Percentiles rank a stretch among this genome's conserved stretches.
Conservation (phyloP, 352 stramenopile genomes). For the Globisporangium rhizosaccharum region DNA sequence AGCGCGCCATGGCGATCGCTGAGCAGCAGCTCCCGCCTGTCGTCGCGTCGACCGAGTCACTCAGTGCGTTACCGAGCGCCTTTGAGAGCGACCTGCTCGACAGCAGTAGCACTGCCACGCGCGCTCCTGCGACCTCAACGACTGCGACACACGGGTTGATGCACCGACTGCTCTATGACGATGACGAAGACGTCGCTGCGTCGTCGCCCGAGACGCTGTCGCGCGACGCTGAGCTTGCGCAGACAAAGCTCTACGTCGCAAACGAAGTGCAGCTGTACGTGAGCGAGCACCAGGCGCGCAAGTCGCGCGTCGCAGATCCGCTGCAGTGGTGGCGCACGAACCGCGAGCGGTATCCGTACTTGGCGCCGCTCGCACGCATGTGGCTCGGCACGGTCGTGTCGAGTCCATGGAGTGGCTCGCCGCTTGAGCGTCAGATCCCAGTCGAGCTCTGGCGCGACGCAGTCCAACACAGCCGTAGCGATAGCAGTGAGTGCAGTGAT, state of each 20-base stretch:
- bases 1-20: conserved; percentile 8
- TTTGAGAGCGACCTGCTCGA: conserved; percentile 36
- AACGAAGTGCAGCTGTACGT: conserved; percentile 40
- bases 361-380: conserved; percentile 29
- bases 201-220: conserved; percentile 20
- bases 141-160: conserved; percentile 29
- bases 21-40: conserved; percentile 22
- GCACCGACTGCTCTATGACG: conserved; percentile 46
- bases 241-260: conserved; percentile 25
- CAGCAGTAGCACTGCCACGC: conserved; percentile 4
- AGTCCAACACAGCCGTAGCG: neutral
- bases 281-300: conserved; percentile 36
- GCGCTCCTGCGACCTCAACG: conserved; percentile 5
- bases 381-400: conserved; percentile 24
- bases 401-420: neutral
- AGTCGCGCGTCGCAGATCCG: conserved; percentile 32
- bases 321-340: conserved; percentile 42
- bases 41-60: conserved; percentile 10
- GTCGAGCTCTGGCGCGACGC: conserved; percentile 11
- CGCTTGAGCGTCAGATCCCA: conserved; percentile 3
- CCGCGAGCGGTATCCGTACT: conserved; percentile 34
- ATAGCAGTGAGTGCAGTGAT: neutral
- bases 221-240: conserved; percentile 33
- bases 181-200: conserved; percentile 33
- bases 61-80: conserved; percentile 15